phyloP scores from a whole-genome alignment of 257 asterid species.

The Eucommia ulmoides region DNA sequence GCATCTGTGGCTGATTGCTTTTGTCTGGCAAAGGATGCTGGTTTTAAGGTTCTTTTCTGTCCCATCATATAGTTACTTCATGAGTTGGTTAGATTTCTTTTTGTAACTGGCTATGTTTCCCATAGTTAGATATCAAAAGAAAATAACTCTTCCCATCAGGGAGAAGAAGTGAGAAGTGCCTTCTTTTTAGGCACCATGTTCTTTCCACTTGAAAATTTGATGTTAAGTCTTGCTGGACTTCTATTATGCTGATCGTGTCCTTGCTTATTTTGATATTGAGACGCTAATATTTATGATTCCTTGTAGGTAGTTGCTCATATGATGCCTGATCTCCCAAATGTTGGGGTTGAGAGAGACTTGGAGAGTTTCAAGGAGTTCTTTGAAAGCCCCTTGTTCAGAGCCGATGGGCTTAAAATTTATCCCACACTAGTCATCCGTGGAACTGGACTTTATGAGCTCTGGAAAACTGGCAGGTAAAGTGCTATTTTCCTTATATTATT shows the following conservation, averaged over 20 bases:
- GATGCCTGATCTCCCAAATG: constrained; percentile 99
- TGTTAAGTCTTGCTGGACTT: too few species aligned
- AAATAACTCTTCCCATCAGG: too few species aligned
- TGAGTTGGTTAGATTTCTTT: too few species aligned
- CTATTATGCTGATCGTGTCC: too few species aligned
- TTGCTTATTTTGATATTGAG: too few species aligned
- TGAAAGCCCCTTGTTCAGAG: constrained; percentile 88
- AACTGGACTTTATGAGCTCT: constrained; percentile 95
- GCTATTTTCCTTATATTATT: constrained; percentile 1
- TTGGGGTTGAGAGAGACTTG: constrained; percentile 93
- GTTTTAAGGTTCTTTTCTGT: constrained; percentile 58
- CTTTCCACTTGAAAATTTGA: too few species aligned
- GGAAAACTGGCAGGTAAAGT: constrained; percentile 93
- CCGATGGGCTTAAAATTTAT: constrained; percentile 94
- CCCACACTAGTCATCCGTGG: constrained; percentile 98
- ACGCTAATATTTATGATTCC: too few species aligned
- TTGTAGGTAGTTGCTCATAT: constrained; percentile 95
- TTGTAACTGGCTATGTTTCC: too few species aligned
- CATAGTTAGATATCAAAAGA: too few species aligned
- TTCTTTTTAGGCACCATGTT: too few species aligned
- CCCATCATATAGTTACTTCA: too few species aligned
- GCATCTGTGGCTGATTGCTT: constrained; percentile 99
- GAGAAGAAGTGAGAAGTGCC: too few species aligned
- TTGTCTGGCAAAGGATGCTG: constrained; percentile 98
- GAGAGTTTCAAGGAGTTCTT: constrained; percentile 98